Conservation (phyloP, 495 filamentous ascomycete species). For the Aspergillus ostianus region DNA sequence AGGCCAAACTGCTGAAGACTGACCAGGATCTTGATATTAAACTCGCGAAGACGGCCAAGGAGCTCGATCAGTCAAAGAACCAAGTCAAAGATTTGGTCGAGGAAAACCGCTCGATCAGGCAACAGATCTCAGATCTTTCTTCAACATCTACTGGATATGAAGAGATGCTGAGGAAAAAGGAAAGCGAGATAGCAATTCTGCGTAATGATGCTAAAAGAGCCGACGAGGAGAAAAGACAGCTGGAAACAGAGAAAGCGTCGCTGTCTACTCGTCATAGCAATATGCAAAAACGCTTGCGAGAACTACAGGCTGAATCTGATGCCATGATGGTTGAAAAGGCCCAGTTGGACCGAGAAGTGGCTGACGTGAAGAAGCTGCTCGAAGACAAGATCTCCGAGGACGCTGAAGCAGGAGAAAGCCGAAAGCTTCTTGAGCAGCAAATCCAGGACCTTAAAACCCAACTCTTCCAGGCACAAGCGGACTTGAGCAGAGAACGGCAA, state of each 20-base stretch:
- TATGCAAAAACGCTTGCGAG: constrained; percentile 71
- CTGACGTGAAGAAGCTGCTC: constrained; percentile 81
- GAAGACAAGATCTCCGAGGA: constrained; percentile 89
- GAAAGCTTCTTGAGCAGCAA: constrained; percentile 83
- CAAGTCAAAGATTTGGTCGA: constrained; percentile 72
- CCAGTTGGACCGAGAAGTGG: constrained; percentile 82
- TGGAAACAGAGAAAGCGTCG: constrained; percentile 71
- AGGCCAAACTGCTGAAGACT: constrained; percentile 75
- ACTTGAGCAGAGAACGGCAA: constrained; percentile 87
- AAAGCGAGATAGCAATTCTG: constrained; percentile 85
- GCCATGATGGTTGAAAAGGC: constrained; percentile 79
- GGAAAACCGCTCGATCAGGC: constrained; percentile 81
- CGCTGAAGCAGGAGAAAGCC: constrained; percentile 77
- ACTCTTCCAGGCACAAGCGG: constrained; percentile 79
- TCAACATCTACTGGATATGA: constrained; percentile 92
- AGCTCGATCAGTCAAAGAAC: constrained; percentile 66
- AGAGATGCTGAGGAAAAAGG: constrained; percentile 86
- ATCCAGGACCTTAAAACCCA: constrained; percentile 82
- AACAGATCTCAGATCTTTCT: constrained; percentile 83
- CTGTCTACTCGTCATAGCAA: constrained; percentile 76
- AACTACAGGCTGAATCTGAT: constrained; percentile 83
- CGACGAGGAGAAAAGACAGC: constrained; percentile 69
- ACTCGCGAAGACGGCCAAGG: constrained; percentile 75
- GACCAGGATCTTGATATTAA: constrained; percentile 93
- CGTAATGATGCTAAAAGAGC: constrained; percentile 77